Percentiles rank a stretch among this genome's conserved stretches.
Evolutionary conservation across 352 stramenopile genomes (phyloP).

Genomic region (Chrysophaeum taylorii): DNA sequence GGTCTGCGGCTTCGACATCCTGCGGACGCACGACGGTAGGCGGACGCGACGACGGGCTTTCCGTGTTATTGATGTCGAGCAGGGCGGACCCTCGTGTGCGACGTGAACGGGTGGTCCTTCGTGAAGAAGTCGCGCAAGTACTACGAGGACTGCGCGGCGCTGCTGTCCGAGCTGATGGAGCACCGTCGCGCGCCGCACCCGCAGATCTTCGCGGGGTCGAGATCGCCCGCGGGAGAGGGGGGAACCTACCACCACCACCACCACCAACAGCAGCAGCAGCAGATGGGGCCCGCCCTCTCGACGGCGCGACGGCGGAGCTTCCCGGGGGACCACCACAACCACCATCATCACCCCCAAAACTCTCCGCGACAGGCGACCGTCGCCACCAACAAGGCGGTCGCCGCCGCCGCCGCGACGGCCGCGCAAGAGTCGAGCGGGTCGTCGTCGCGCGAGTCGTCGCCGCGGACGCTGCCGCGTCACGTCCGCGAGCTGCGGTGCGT

Average conservation of each 20-base stretch:
- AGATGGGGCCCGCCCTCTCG: no score
- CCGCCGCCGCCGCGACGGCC: background rate
- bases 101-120: conserved; percentile 99
- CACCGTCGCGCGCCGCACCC: conserved; percentile 8
- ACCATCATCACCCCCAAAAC: no score
- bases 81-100: conserved; percentile 85
- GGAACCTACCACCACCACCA: no score
- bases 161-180: conserved; percentile 65
- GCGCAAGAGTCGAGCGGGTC: background rate
- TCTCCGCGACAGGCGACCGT: no score
- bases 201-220: conserved; percentile 1
- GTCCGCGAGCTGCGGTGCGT: conserved; percentile 95
- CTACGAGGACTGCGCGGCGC: conserved; percentile 92
- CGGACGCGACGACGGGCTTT: no score
- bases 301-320: no score
- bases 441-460: no score
- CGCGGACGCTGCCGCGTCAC: no score
- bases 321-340: no score
- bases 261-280: no score
- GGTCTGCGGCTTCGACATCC: conserved; percentile 97
- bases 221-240: no score
- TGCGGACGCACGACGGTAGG: conserved; percentile 71
- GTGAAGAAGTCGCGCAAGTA: conserved; percentile 98
- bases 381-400: background rate
- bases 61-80: no score